phyloP scores from a whole-genome alignment of 2,329 filamentous ascomycete genomes.

The Colletotrichum scovillei region DNA sequence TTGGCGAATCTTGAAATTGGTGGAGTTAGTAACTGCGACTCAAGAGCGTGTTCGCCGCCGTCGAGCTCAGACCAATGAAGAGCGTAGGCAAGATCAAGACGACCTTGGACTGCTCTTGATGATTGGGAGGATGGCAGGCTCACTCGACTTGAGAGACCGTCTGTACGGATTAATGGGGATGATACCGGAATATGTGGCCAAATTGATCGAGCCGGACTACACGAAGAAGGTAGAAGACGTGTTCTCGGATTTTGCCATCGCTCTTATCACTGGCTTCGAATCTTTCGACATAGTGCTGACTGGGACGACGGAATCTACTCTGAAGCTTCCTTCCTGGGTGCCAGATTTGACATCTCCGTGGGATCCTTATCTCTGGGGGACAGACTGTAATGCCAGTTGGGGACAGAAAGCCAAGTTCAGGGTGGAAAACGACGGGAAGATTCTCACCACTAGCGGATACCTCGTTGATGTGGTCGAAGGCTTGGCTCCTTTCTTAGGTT shows the following conservation, averaged over 20 bases:
- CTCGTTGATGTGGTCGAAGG: conserved; percentile 17
- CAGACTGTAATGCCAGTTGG: conserved; percentile 26
- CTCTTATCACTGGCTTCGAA: conserved; percentile 10
- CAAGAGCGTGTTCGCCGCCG: conserved; percentile 20
- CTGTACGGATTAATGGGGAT: conserved; percentile 24
- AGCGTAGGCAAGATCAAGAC: conserved; percentile 19
- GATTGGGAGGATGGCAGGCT: conserved; percentile 22
- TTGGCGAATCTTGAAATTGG: conserved; percentile 21
- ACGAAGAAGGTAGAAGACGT: conserved; percentile 7
- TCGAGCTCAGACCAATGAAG: background rate
- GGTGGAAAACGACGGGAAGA: background rate
- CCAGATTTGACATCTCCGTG: conserved; percentile 22
- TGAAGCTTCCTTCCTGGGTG: conserved; percentile 17
- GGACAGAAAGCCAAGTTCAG: conserved; percentile 10
- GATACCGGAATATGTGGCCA: conserved; percentile 24
- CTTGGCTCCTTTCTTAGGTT: conserved; percentile 15
- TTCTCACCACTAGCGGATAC: conserved; percentile 3
- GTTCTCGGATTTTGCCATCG: conserved; percentile 20
- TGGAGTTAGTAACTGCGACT: conserved; percentile 10
- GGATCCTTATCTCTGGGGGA: conserved; percentile 27
- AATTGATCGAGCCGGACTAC: conserved; percentile 20
- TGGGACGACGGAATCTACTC: conserved; percentile 12
- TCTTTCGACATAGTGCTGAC: conserved; percentile 24
- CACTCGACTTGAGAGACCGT: conserved; percentile 18
- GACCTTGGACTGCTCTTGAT: conserved; percentile 12